Base-by-base conservation (phyloP, 106 monocot genomes). In the Dendrobium nobile region DNA sequence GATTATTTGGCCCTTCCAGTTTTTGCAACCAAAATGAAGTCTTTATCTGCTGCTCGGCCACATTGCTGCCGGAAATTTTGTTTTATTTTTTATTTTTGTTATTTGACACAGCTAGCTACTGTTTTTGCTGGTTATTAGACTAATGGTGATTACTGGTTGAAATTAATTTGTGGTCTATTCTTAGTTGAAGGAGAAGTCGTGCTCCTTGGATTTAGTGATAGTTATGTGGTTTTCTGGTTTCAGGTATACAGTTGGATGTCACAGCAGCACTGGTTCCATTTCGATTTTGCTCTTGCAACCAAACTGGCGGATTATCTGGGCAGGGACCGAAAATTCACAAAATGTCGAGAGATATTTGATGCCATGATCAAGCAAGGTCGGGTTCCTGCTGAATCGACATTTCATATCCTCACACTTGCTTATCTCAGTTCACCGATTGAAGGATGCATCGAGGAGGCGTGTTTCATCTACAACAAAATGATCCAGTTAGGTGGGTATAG, bases 191-290 rank as follows among this genome's bases (percentile, higher is more conserved):
- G 26, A 65, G 64, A n/a, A 65, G 26, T 13, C 13, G 10, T 26
- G n/a, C 26, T 15, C 15, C 70, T 70, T 70, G 15, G 15, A 37
- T 70, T n/a, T 51, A 51, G 15, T 51, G 13, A 51, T 51, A 51
- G 24, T 26, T 65, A 2, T 4, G 64, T 72, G 44, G 19, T 56
- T 81, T 16, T 55, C 19, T 77, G 73, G 4, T 86, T 88, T 59
- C 92, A 97, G 96, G 96, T 97, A 40, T 94, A 94, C 59, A 87
- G 79, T 37, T 97, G 96, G 96, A 97, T 97, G 96, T 11, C 84
- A 4, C 82, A 85, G 80, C 92, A 94, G 84, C 87, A 83, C 24
- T 90, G 93, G 92, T 97, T 85, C 82, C 82, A 73, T 7, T 94
- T 94, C 54, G 88, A 92, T 72, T 94, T 97, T 5, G 84, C 93